Conservation (phyloP, 2,329 filamentous ascomycete species). For the Penicillium sp. region DNA sequence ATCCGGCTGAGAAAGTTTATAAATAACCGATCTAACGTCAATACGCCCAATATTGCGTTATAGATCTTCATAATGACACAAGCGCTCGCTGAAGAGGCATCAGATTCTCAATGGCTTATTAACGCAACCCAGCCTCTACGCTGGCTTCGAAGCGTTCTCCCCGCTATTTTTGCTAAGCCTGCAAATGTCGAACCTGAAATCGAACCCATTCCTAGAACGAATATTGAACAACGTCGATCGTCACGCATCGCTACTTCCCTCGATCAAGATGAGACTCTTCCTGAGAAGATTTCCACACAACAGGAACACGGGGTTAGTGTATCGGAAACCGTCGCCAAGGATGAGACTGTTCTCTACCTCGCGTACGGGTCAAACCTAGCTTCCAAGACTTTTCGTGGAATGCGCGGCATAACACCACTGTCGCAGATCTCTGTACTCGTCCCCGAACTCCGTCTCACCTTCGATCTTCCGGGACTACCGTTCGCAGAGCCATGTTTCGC, state of each 20-base stretch:
- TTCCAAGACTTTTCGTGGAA: conserved; percentile 73
- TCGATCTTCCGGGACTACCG: conserved; percentile 80
- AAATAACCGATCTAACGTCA: background rate
- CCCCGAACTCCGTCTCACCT: conserved; percentile 73
- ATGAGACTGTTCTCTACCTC: conserved; percentile 68
- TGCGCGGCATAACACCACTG: conserved; percentile 74
- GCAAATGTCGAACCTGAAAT: background rate
- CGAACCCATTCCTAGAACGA: conserved; percentile 14
- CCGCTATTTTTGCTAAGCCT: background rate
- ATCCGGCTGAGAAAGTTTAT: background rate
- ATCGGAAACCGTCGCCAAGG: conserved; percentile 2
- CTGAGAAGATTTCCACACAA: conserved; percentile 18
- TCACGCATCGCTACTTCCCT: conserved; percentile 14
- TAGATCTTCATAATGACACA: conserved; percentile 10
- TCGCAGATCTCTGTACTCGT: conserved; percentile 79
- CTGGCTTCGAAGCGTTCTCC: conserved; percentile 12
- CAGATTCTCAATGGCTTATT: conserved; percentile 11
- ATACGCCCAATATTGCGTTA: conserved; percentile 1
- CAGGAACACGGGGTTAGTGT: conserved; percentile 15
- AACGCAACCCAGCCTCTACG: conserved; percentile 15
- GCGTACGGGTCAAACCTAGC: conserved; percentile 91
- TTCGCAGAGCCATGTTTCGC: conserved; percentile 92
- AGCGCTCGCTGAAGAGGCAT: background rate
- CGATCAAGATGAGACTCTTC: conserved; percentile 18
- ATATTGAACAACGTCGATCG: conserved; percentile 15